phyloP scores from a whole-genome alignment of 2,329 filamentous ascomycete genomes.

The Talaromyces marneffei region DNA sequence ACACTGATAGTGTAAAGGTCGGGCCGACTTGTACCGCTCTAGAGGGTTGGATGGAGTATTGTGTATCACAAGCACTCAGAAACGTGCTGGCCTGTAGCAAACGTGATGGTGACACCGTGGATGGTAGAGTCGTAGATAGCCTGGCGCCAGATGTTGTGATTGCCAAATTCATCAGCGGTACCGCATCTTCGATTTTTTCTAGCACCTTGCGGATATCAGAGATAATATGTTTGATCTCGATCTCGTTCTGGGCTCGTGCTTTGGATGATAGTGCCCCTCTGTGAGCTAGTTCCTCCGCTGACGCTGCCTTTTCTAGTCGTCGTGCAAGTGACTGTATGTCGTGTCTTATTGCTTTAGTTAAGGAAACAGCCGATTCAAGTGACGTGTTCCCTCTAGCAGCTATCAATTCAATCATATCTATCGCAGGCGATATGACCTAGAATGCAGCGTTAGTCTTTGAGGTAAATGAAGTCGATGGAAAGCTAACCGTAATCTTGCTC shows the following conservation, averaged over 20 bases:
- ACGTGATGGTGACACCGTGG: conserved; percentile 81
- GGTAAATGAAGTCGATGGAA: not conserved
- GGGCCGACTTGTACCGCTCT: conserved; percentile 76
- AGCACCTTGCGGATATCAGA: conserved; percentile 70
- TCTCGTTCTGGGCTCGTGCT: conserved; percentile 53
- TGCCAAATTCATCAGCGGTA: conserved; percentile 85
- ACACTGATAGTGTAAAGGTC: conserved; percentile 77
- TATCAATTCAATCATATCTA: conserved; percentile 23
- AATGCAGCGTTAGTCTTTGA: conserved; percentile 59
- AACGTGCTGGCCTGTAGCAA: conserved; percentile 90
- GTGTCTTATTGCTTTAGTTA: conserved; percentile 75
- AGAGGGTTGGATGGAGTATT: conserved; percentile 62
- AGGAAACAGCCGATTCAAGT: conserved; percentile 74
- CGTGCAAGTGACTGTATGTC: conserved; percentile 77
- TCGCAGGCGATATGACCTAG: conserved; percentile 65
- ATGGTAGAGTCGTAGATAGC: conserved; percentile 70
- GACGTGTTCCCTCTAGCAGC: conserved; percentile 70
- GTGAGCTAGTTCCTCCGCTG: conserved; percentile 47
- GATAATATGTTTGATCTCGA: conserved; percentile 65
- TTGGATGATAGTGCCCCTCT: conserved; percentile 31
- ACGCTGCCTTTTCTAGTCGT: conserved; percentile 64
- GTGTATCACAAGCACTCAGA: conserved; percentile 76
- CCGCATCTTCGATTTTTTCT: conserved; percentile 76
- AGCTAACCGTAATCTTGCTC: conserved; percentile 70
- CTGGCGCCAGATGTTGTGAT: conserved; percentile 91